These are phyloP conservation scores for Xerocomellus chrysenteron DNA, from an alignment of 768 basidiomycete genomes.

Conservation along the genomic window DNA sequence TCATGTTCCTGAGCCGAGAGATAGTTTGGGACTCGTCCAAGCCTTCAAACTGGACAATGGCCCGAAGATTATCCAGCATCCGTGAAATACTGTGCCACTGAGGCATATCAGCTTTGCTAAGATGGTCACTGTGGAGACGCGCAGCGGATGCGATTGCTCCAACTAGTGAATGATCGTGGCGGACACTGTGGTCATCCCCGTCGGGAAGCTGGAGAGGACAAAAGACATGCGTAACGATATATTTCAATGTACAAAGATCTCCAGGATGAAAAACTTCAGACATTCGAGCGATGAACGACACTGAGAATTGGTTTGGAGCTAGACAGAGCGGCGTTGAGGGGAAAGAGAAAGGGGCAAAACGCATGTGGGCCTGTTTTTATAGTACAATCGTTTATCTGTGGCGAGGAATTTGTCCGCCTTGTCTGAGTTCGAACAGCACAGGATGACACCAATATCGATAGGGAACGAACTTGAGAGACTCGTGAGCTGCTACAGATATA, in stretches of 20 bases:
- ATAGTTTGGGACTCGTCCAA: constrained; percentile 8
- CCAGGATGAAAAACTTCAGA: neutral
- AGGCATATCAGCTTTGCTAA: constrained; percentile 3
- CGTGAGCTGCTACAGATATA: too few relatives aligned
- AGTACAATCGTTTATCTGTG: neutral
- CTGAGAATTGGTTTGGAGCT: too few relatives aligned
- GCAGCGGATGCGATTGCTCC: constrained; percentile 20
- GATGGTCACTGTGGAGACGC: constrained; percentile 11
- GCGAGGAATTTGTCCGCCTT: neutral
- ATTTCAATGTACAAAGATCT: constrained; percentile 18
- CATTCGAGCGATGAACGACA: neutral
- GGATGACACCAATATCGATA: too few relatives aligned
- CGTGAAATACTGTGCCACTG: constrained; percentile 31
- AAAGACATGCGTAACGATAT: constrained; percentile 43
- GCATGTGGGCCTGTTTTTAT: neutral
- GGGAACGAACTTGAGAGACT: too few relatives aligned
- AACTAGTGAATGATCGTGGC: constrained; percentile 30
- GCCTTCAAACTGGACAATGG: neutral
- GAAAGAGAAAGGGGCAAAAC: neutral
- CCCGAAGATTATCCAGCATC: constrained; percentile 32
- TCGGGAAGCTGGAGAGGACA: constrained; percentile 42
- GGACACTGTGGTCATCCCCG: constrained; percentile 30
- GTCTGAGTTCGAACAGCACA: constrained; percentile 18
- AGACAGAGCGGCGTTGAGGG: neutral
- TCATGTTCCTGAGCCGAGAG: constrained; percentile 22